phyloP scores from a whole-genome alignment of 768 basidiomycete genomes.

The Mycena leptocephala region DNA sequence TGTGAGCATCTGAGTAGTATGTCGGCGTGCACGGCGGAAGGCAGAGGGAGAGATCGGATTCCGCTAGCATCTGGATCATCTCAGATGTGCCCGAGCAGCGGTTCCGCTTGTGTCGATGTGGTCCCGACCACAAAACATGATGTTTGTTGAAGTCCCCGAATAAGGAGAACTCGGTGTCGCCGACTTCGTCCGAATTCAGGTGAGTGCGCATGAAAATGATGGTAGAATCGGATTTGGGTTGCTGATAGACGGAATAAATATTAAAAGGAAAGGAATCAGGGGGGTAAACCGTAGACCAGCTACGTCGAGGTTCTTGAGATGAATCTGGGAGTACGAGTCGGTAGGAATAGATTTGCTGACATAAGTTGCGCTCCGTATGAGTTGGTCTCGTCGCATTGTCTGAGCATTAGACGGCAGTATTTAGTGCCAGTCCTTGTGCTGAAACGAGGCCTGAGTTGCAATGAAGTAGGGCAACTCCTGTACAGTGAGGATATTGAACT shows the following conservation, averaged over 20 bases:
- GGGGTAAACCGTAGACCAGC: too few relatives aligned
- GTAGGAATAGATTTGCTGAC: conserved; percentile 3
- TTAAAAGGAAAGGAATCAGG: too few relatives aligned
- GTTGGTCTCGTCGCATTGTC: too few relatives aligned
- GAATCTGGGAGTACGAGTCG: too few relatives aligned
- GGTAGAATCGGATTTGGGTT: too few relatives aligned
- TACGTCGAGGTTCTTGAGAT: too few relatives aligned
- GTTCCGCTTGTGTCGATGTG: not conserved
- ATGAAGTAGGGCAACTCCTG: conserved; percentile 5
- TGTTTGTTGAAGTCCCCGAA: not conserved
- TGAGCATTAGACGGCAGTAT: not conserved
- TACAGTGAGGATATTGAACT: not conserved
- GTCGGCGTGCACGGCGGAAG: not conserved
- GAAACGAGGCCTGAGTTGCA: not conserved
- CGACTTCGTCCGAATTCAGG: too few relatives aligned
- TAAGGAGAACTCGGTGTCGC: too few relatives aligned
- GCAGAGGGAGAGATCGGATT: not conserved
- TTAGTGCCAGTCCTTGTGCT: not conserved
- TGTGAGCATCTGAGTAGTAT: not conserved
- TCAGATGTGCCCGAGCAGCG: not conserved
- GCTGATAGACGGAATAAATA: too few relatives aligned
- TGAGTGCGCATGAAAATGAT: too few relatives aligned
- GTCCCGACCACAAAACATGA: not conserved
- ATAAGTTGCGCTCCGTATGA: not conserved
- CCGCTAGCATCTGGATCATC: not conserved